Evolutionary conservation across 2,329 filamentous ascomycete species (phyloP).

Genomic region (Penicillium oxalicum): DNA sequence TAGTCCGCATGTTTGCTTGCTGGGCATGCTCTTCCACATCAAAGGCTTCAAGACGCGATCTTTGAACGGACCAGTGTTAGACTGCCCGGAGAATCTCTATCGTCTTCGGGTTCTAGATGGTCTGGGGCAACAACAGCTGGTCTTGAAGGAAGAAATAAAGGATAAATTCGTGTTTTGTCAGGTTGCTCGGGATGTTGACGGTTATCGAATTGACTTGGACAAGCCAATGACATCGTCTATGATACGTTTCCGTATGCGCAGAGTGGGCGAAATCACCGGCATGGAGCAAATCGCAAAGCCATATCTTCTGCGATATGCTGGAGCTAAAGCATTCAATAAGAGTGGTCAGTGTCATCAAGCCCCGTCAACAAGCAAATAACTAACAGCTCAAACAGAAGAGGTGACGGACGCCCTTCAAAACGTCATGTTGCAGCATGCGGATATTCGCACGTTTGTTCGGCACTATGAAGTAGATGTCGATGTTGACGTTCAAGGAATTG

Average conservation of each 20-base stretch:
- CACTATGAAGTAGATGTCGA: conserved; percentile 25
- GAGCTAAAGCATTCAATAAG: conserved; percentile 35
- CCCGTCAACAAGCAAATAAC: too few relatives aligned
- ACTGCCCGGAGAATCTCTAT: conserved; percentile 31
- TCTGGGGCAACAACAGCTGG: conserved; percentile 28
- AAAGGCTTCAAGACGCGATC: conserved; percentile 26
- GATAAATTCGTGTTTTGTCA: conserved; percentile 30
- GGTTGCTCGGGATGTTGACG: conserved; percentile 15
- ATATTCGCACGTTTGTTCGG: conserved; percentile 24
- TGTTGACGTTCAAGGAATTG: conserved; percentile 22
- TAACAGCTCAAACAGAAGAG: conserved; percentile 17
- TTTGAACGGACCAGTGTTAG: conserved; percentile 20
- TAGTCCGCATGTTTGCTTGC: conserved; percentile 31
- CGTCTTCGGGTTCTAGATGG: conserved; percentile 28
- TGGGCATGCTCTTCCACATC: conserved; percentile 32
- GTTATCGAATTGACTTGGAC: conserved; percentile 25
- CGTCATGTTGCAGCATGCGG: conserved; percentile 18
- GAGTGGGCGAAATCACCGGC: conserved; percentile 29
- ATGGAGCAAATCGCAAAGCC: conserved; percentile 29
- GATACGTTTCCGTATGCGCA: conserved; percentile 25
- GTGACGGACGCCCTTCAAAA: conserved; percentile 20
- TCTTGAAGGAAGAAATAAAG: conserved; percentile 28
- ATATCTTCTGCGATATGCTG: conserved; percentile 32
- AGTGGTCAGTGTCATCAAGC: conserved; percentile 37
- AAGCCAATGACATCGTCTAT: conserved; percentile 19